Evolutionary conservation across 192 early-diverging fungal genomes (phyloP).

Genomic region (Glomus cerebriforme): DNA sequence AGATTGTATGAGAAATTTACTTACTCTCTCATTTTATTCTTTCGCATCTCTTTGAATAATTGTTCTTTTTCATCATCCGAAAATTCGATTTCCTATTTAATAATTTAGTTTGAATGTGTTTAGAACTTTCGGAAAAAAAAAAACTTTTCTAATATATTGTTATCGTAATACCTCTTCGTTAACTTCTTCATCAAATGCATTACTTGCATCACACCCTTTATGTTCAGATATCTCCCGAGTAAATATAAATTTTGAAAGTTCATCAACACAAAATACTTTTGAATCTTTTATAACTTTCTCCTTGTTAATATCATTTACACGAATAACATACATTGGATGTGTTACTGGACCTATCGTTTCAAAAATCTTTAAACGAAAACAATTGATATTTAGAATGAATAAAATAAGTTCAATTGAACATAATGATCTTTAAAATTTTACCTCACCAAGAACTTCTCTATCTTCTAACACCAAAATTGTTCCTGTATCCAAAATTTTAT

Average conservation of each 20-base stretch:
- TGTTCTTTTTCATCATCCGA: conserved; percentile 22
- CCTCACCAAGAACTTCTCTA: conserved; percentile 63
- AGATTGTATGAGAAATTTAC: background rate
- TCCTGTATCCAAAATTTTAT: conserved; percentile 73
- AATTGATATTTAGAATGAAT: background rate
- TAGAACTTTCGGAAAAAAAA: background rate
- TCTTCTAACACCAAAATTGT: conserved; percentile 69
- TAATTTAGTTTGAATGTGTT: background rate
- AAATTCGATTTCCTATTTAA: conserved; percentile 14
- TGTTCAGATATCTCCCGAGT: conserved; percentile 61
- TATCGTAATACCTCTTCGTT: conserved; percentile 54
- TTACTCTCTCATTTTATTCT: background rate
- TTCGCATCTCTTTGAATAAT: background rate
- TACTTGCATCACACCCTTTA: conserved; percentile 93
- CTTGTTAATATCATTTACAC: conserved; percentile 67
- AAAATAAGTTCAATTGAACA: background rate
- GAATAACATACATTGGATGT: conserved; percentile 80
- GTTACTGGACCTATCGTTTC: conserved; percentile 93
- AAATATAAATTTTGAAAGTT: conserved; percentile 65
- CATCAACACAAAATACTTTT: conserved; percentile 65
- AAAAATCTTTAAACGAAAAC: conserved; percentile 57
- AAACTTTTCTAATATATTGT: background rate
- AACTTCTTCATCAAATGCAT: conserved; percentile 91
- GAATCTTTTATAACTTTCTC: conserved; percentile 45
- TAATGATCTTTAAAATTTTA: conserved; percentile 25